Percentiles rank a stretch among this genome's conserved stretches.
Evolutionary conservation across 208 protist species (phyloP).

Genomic region (Trypanosoma platydactyli): DNA sequence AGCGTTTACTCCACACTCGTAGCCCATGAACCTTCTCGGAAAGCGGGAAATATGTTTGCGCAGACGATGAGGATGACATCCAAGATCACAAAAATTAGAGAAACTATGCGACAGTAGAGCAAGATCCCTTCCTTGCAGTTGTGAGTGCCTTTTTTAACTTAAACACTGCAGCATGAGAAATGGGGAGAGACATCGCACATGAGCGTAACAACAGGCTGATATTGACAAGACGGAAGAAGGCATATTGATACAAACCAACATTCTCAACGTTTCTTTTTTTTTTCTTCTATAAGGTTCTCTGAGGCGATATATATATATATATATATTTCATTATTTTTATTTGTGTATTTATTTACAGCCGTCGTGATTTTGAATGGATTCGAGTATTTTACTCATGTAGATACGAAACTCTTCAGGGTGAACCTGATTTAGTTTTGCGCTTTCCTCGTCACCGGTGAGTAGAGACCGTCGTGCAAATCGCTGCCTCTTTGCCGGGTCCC

Average conservation of each 20-base stretch:
- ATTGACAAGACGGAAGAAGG: too few relatives aligned
- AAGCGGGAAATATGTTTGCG: not conserved
- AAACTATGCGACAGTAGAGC: not conserved
- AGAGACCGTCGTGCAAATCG: not conserved
- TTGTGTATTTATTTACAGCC: too few relatives aligned
- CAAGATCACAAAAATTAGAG: not conserved
- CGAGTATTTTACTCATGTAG: constrained; percentile 22
- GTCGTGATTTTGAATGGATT: constrained; percentile 8
- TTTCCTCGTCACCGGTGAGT: not conserved
- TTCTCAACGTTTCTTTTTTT: too few relatives aligned
- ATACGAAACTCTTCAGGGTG: constrained; percentile 17
- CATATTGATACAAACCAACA: too few relatives aligned
- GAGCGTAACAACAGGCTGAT: too few relatives aligned
- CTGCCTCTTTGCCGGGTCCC: not conserved
- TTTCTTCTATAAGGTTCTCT: too few relatives aligned
- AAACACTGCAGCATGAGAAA: too few relatives aligned
- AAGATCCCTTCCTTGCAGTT: not conserved
- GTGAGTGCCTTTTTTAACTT: not conserved
- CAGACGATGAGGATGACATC: not conserved
- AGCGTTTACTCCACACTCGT: not conserved
- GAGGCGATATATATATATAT: too few relatives aligned
- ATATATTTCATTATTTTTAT: too few relatives aligned
- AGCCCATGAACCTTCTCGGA: not conserved
- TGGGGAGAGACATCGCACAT: too few relatives aligned
- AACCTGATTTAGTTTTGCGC: not conserved